Evolutionary conservation across 2,329 filamentous ascomycete genomes (phyloP).

Genomic region (Helotiales sp.): DNA sequence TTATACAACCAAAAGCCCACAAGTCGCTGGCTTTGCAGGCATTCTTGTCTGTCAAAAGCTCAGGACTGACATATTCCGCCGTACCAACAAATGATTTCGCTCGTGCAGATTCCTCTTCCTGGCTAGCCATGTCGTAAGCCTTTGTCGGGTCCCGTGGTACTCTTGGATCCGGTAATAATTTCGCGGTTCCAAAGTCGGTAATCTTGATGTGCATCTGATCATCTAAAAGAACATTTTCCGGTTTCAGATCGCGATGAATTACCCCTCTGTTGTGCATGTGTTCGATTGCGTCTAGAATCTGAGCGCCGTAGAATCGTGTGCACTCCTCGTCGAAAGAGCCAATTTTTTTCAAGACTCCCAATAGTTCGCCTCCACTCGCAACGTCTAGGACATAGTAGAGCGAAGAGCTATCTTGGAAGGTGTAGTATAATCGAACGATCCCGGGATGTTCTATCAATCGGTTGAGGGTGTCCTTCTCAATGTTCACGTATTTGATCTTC

Average conservation of each 20-base stretch:
- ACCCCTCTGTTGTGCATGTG: conserved; percentile 98
- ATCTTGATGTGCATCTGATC: conserved; percentile 98
- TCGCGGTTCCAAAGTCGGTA: conserved; percentile 98
- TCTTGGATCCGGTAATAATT: conserved; percentile 69
- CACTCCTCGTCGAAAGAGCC: conserved; percentile 95
- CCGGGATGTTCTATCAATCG: conserved; percentile 94
- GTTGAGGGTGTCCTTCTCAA: conserved; percentile 97
- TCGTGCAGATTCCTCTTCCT: conserved; percentile 61
- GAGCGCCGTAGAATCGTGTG: conserved; percentile 88
- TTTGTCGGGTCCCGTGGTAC: conserved; percentile 31
- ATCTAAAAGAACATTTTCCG: conserved; percentile 93
- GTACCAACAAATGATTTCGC: conserved; percentile 97
- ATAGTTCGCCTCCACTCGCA: conserved; percentile 85
- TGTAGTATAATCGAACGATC: conserved; percentile 96
- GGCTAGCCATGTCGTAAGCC: conserved; percentile 41
- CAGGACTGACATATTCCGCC: conserved; percentile 96
- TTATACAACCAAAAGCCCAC: conserved; percentile 98
- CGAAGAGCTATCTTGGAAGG: conserved; percentile 94
- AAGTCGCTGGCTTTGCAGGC: conserved; percentile 97
- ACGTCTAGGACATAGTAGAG: conserved; percentile 96
- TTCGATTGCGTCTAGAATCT: conserved; percentile 93
- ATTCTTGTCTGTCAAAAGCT: conserved; percentile 94
- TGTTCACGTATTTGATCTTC: conserved; percentile 99
- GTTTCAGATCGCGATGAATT: conserved; percentile 95
- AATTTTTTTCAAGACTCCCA: conserved; percentile 92